Conservation (phyloP, 352 stramenopile species). For the Phytophthora rubi region DNA sequence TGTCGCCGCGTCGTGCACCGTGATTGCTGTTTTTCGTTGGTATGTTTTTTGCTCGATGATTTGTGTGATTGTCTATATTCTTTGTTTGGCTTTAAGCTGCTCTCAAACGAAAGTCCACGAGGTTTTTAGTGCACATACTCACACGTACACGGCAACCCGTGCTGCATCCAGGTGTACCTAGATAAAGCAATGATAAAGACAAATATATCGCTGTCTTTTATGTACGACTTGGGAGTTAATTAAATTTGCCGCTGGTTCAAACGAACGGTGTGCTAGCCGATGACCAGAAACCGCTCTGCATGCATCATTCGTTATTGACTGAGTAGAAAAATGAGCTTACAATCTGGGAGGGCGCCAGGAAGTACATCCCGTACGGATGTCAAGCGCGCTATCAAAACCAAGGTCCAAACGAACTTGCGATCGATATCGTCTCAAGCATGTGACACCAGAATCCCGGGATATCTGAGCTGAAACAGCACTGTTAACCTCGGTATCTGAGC, state of each 20-base stretch:
- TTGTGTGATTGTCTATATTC: no score
- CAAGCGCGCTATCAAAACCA: conserved; percentile 17
- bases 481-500: not conserved
- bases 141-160: conserved; percentile 16
- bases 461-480: conserved; percentile 14
- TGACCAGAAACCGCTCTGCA: conserved; percentile 5
- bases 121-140: not conserved
- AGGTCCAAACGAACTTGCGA: conserved; percentile 15
- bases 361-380: conserved; percentile 21
- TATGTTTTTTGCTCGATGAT: no score
- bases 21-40: no score
- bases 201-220: not conserved
- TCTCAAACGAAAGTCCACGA: no score
- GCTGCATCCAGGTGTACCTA: conserved; percentile 22
- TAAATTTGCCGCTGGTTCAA: not conserved
- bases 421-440: conserved; percentile 20
- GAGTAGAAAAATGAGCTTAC: not conserved
- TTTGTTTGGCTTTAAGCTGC: no score
- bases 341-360: not conserved
- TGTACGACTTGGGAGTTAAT: not conserved
- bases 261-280: conserved; percentile 2
- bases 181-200: not conserved
- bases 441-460: conserved; percentile 9
- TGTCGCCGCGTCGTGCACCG: no score
- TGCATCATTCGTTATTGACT: not conserved